Base-by-base conservation (phyloP, 441 rosid species). In the Pelargonium australe region DNA sequence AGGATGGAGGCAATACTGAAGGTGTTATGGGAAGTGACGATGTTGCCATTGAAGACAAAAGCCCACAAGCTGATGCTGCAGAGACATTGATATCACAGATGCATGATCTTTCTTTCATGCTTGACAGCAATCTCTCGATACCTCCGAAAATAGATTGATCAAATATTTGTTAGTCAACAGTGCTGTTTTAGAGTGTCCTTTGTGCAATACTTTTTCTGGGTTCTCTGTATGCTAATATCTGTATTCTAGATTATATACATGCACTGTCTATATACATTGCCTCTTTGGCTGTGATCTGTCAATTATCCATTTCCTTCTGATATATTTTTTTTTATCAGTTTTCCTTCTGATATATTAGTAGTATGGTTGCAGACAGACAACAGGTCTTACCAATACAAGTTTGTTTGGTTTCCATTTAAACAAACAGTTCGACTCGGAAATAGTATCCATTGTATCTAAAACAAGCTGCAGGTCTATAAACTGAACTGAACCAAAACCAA, bases 81-180 rank as follows among this genome's bases (percentile, higher is more conserved):
- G 86, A 85, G 76, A 80, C 53, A 51, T 70, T 89, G 68, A 81
- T 89, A 75, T 85, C 90, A 51, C 88, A 86, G 83, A 89, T 86
- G 95, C 94, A 85, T 72, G 97, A 89, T 78, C 92, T 93, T 60
- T 87, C 92, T 5, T 90, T 93, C 80, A 90, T 89, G 96, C 86
- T 89, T 5, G 90, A 81, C 62, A 86, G 71, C 58, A 69, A 82
- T 72, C 92, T 87, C 64, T 81, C 90, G 23, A 53, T 86, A 23
- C 90, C 97, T n/a, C 78, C 41, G 0, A 37, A 37, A 7, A 5
- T 37, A 37, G 41, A 37, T 37, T 37, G 41, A 37, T 37, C 41
- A 37, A 37, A 37, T 37, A 37, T 37, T 47, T 47, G 53, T 47
- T 47, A 3, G 53, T 13, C 14, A 14, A 13, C 2, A 13, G 5